Evolutionary conservation across 108 stramenopile genomes (phyloP).

Genomic region (Pseudonitzschia multiseries): DNA sequence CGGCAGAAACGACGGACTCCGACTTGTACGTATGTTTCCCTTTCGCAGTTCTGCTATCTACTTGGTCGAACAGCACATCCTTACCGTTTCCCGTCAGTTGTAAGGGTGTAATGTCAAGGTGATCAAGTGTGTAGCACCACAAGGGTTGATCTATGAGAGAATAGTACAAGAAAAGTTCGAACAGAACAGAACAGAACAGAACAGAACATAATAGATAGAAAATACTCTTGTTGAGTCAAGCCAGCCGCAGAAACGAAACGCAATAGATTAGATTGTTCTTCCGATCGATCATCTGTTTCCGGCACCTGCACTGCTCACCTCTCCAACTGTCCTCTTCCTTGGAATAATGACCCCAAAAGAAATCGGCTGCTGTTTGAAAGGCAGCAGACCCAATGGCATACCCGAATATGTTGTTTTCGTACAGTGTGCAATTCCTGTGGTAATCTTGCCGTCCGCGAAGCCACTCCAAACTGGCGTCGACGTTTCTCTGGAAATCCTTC

Average conservation of each 20-base stretch:
- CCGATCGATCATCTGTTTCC: not conserved
- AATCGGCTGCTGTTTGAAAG: constrained; percentile 22
- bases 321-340: constrained; percentile 37
- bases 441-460: constrained; percentile 30
- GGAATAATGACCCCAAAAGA: constrained; percentile 37
- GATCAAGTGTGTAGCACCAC: constrained; percentile 31
- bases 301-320: not conserved
- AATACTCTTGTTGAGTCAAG: no score
- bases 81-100: constrained; percentile 14
- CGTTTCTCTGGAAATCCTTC: constrained; percentile 33
- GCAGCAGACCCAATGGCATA: constrained; percentile 19
- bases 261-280: no score
- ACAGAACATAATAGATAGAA: no score
- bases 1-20: not conserved
- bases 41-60: not conserved
- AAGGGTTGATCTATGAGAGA: constrained; percentile 37
- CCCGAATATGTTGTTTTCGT: constrained; percentile 28
- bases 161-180: not conserved
- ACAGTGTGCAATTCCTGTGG: constrained; percentile 13
- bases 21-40: not conserved
- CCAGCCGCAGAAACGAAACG: no score
- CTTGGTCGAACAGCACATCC: constrained; percentile 1
- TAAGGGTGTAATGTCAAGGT: constrained; percentile 15
- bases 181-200: no score
- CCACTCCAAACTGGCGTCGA: constrained; percentile 25